Percentiles rank a stretch among this genome's conserved stretches.
These are phyloP conservation scores for Hansenula lynferdii DNA, from an alignment of 1,139 yeast species.

Conservation along the genomic window DNA sequence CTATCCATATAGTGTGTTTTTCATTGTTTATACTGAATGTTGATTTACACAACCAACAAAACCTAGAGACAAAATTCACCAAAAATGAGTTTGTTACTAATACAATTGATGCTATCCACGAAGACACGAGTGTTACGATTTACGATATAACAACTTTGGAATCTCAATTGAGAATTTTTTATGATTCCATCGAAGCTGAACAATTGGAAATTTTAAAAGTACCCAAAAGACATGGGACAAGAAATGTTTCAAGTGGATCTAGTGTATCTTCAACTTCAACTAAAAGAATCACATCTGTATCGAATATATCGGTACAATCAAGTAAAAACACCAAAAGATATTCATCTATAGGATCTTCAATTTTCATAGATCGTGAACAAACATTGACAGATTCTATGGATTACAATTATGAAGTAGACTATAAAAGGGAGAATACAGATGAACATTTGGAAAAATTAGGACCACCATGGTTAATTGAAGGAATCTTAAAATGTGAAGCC, in stretches of 20 bases:
- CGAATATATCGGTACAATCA: conserved; percentile 17
- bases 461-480: conserved; percentile 79
- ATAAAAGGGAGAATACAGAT: conserved; percentile 32
- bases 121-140: conserved; percentile 31
- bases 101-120: conserved; percentile 40
- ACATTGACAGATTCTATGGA: conserved; percentile 23
- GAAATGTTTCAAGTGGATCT: conserved; percentile 5
- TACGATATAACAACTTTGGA: conserved; percentile 20
- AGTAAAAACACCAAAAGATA: conserved; percentile 13
- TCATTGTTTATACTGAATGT: conserved; percentile 71
- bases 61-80: conserved; percentile 30
- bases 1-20: conserved; percentile 70
- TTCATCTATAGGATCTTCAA: conserved; percentile 19
- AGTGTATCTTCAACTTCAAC: conserved; percentile 3
- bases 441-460: conserved; percentile 61
- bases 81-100: conserved; percentile 48
- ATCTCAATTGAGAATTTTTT: conserved; percentile 6
- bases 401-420: conserved; percentile 15
- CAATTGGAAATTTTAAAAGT: conserved; percentile 13
- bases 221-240: conserved; percentile 1
- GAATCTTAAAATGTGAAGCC: conserved; percentile 42
- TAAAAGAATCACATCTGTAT: conserved; percentile 6
- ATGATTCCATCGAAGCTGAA: conserved; percentile 12
- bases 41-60: conserved; percentile 52
- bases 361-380: conserved; percentile 6